These are phyloP conservation scores for Setaria italica DNA, from an alignment of 202 grass and related monocot species.

Conservation along the genomic window DNA sequence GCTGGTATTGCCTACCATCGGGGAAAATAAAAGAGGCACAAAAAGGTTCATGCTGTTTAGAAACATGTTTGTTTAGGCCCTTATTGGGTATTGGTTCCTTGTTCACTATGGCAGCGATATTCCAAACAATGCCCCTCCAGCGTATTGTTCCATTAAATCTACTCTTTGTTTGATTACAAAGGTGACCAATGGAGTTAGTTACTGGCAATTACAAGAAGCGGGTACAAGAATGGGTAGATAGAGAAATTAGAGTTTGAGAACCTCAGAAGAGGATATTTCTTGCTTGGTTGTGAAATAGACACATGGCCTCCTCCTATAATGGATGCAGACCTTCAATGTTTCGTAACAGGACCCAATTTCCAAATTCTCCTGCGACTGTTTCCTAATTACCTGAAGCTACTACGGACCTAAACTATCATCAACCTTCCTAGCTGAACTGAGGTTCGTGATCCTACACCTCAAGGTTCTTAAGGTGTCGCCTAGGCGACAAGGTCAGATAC, in stretches of 20 bases:
- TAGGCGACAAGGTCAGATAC: background rate
- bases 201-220: background rate
- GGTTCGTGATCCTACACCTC: background rate
- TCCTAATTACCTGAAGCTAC: background rate
- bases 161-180: background rate
- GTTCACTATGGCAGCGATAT: background rate
- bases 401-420: background rate
- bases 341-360: background rate
- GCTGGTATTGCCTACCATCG: background rate
- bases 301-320: background rate
- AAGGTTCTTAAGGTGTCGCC: background rate
- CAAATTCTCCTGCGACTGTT: background rate
- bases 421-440: background rate
- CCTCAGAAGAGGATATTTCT: background rate
- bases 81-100: background rate
- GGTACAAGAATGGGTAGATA: background rate
- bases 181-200: background rate
- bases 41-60: background rate
- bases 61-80: background rate
- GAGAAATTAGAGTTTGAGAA: background rate
- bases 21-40: background rate
- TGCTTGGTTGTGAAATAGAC: constrained; percentile 9
- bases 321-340: background rate
- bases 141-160: background rate
- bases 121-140: background rate